Evolutionary conservation across 2,329 filamentous ascomycete genomes (phyloP).

Genomic region (Sporothrix pseudoabietina): DNA sequence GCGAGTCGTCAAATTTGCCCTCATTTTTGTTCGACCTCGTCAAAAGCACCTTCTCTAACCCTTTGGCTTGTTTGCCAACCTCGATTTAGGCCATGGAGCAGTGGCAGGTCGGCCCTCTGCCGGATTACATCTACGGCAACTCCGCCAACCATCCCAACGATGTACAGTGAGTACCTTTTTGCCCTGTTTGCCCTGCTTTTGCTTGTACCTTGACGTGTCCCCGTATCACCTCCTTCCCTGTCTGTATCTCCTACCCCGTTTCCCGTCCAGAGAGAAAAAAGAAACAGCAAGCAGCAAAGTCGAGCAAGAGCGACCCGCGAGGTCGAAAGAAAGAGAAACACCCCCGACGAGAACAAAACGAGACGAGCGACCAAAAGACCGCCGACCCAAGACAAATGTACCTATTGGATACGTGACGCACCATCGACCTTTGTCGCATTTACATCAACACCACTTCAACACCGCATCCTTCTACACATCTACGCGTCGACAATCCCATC

Average conservation of each 20-base stretch:
- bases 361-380: not conserved
- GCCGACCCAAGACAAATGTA: not conserved
- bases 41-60: not conserved
- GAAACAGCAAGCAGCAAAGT: not conserved
- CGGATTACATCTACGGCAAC: constrained; percentile 61
- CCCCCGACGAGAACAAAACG: not conserved
- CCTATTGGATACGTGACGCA: not conserved
- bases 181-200: constrained; percentile 28
- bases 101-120: constrained; percentile 63
- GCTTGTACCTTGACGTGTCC: constrained; percentile 37
- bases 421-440: not conserved
- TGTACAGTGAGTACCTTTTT: constrained; percentile 57
- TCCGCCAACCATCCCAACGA: constrained; percentile 57
- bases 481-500: not conserved
- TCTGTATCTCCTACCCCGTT: not conserved
- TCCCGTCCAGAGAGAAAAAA: not conserved
- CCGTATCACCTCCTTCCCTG: constrained; percentile 34
- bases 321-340: not conserved
- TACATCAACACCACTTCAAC: not conserved
- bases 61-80: constrained; percentile 21
- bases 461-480: not conserved
- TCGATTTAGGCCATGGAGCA: constrained; percentile 58
- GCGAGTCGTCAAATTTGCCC: not conserved
- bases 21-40: not conserved
- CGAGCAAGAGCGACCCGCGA: not conserved